These are phyloP conservation scores for Pythium aquatile DNA, from an alignment of 352 stramenopile species.

Conservation along the genomic window DNA sequence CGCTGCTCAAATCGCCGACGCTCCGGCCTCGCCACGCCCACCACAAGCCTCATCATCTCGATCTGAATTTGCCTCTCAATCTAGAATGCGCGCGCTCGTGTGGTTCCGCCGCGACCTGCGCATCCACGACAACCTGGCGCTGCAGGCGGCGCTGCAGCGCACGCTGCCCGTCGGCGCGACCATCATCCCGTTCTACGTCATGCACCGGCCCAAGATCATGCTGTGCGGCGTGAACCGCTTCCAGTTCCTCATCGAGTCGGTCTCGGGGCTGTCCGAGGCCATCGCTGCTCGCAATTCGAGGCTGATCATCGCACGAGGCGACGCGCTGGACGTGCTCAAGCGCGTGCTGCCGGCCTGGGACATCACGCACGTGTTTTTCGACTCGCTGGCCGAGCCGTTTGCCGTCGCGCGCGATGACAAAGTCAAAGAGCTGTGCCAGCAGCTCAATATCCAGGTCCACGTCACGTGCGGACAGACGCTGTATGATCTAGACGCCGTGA, in stretches of 20 bases:
- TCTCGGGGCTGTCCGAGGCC: constrained; percentile 77
- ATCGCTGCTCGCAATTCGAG: constrained; percentile 61
- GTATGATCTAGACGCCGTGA: constrained; percentile 66
- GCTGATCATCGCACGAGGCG: constrained; percentile 72
- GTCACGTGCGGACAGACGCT: constrained; percentile 66
- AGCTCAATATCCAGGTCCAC: constrained; percentile 68
- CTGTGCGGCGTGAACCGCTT: constrained; percentile 77
- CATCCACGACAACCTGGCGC: constrained; percentile 95
- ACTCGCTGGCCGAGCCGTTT: constrained; percentile 91
- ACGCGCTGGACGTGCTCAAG: constrained; percentile 78
- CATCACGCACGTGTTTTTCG: constrained; percentile 91
- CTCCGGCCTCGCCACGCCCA: constrained; percentile 1
- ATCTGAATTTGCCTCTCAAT: background rate
- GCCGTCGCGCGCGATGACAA: constrained; percentile 75
- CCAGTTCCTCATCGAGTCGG: constrained; percentile 94
- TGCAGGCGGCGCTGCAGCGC: constrained; percentile 72
- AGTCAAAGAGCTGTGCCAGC: constrained; percentile 50
- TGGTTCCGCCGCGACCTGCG: constrained; percentile 97
- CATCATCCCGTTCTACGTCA: constrained; percentile 88
- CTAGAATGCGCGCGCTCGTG: constrained; percentile 51
- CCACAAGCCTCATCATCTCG: background rate
- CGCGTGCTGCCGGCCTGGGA: constrained; percentile 81
- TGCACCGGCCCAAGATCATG: constrained; percentile 87
- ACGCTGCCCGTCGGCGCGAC: constrained; percentile 29
- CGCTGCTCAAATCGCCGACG: constrained; percentile 26